Evolutionary conservation across 306 rosid genomes (phyloP).

Genomic region (Sicyos edulis): DNA sequence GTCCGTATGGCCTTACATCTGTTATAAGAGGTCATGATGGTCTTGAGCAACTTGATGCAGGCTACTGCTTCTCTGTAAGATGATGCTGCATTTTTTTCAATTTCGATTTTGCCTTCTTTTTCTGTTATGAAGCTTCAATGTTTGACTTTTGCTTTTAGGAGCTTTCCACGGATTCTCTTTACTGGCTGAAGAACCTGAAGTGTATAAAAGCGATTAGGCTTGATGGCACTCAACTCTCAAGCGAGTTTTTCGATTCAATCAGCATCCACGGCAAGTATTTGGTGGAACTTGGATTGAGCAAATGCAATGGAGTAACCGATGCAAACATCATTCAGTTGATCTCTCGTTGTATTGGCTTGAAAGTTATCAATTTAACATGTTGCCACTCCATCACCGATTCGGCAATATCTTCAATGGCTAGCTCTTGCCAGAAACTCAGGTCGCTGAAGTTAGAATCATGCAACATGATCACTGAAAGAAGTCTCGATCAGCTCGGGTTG

Average conservation of each 20-base stretch:
- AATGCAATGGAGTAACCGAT: constrained; percentile 55
- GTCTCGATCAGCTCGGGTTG: constrained; percentile 43
- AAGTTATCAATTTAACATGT: constrained; percentile 56
- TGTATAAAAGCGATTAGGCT: constrained; percentile 41
- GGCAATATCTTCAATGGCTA: constrained; percentile 41
- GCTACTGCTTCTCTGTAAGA: constrained; percentile 48
- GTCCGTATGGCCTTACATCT: constrained; percentile 42
- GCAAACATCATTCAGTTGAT: constrained; percentile 40
- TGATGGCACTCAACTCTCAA: constrained; percentile 46
- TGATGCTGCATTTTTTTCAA: not conserved
- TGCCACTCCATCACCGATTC: constrained; percentile 46
- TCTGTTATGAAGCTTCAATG: constrained; percentile 22
- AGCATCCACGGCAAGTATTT: constrained; percentile 43
- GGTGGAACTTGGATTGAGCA: constrained; percentile 64
- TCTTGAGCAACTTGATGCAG: constrained; percentile 41
- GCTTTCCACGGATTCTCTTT: constrained; percentile 35
- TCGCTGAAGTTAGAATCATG: constrained; percentile 66
- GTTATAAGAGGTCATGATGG: constrained; percentile 38
- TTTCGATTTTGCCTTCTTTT: not conserved
- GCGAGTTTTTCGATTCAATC: constrained; percentile 35
- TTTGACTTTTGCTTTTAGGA: constrained; percentile 31
- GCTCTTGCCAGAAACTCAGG: constrained; percentile 40
- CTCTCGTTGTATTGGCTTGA: constrained; percentile 44
- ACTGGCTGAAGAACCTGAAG: constrained; percentile 43
- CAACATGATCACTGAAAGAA: constrained; percentile 43